phyloP scores from a whole-genome alignment of 805 yeast genomes.

The Ogataea ganodermae region DNA sequence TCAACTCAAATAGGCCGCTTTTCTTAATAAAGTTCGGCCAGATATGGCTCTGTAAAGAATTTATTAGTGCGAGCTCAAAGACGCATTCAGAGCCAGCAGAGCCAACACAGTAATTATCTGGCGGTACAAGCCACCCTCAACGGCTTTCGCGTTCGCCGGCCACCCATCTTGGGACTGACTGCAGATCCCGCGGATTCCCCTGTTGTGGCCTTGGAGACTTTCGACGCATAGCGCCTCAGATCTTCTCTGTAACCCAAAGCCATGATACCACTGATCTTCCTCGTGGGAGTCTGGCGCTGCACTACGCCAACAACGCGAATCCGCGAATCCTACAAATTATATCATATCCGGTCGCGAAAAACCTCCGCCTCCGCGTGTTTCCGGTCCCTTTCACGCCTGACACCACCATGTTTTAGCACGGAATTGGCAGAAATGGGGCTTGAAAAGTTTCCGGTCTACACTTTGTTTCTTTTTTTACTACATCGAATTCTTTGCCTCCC shows the following conservation, averaged over 20 bases:
- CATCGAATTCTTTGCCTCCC: constrained; percentile 5
- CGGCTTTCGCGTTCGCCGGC: neutral
- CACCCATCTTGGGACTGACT: neutral
- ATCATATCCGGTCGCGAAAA: neutral
- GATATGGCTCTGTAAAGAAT: neutral
- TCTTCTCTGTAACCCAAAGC: neutral
- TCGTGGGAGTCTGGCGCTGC: constrained; percentile 1
- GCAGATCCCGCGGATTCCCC: neutral
- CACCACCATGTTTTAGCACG: neutral
- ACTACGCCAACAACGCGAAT: neutral
- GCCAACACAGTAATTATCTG: too few species aligned
- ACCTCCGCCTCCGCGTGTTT: neutral
- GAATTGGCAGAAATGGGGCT: constrained; percentile 5
- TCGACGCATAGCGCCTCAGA: neutral
- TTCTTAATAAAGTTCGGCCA: too few species aligned
- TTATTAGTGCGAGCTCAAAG: neutral
- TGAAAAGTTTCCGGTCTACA: neutral
- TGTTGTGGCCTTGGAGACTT: neutral
- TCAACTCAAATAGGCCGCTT: too few species aligned
- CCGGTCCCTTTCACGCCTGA: neutral
- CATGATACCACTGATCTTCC: constrained; percentile 8
- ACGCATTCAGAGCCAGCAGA: too few species aligned
- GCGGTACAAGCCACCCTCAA: too few species aligned
- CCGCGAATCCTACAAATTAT: neutral
- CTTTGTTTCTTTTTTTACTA: constrained; percentile 4